Conservation (phyloP, 139 green algal genomes). For the Ettlia oleoabundans region DNA sequence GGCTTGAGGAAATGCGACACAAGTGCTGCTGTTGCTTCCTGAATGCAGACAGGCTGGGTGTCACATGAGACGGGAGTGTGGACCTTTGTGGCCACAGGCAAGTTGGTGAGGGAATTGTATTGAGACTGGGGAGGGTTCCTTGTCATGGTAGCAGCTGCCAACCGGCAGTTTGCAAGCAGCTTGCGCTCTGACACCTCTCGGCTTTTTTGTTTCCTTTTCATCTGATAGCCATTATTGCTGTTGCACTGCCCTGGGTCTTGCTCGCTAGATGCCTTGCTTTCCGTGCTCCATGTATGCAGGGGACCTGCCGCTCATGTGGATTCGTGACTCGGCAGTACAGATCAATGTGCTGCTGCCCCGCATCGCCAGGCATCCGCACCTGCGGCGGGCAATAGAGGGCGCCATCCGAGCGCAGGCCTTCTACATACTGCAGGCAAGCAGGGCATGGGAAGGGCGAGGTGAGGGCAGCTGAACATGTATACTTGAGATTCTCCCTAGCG, state of each 20-base stretch:
- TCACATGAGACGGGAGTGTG: slow-evolving; percentile 8
- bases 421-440: slow-evolving; percentile 65
- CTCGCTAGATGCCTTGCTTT: background rate
- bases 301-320: slow-evolving; percentile 67
- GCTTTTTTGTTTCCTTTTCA: too few relatives aligned
- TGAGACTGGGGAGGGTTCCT: too few relatives aligned
- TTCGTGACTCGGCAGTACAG: slow-evolving; percentile 63
- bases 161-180: too few relatives aligned
- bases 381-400: slow-evolving; percentile 55
- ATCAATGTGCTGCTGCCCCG: slow-evolving; percentile 62
- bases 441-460: too few relatives aligned
- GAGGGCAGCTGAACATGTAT: too few relatives aligned
- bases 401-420: slow-evolving; percentile 52
- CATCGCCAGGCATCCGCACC: slow-evolving; percentile 39
- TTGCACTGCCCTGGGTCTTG: background rate
- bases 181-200: too few relatives aligned
- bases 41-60: slow-evolving; percentile 23
- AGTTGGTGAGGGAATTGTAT: too few relatives aligned
- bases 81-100: slow-evolving; percentile 30
- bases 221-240: background rate
- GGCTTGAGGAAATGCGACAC: too few relatives aligned
- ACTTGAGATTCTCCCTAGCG: too few relatives aligned
- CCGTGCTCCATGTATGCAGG: slow-evolving; percentile 23
- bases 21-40: too few relatives aligned
- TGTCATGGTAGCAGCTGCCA: too few relatives aligned